Percentiles rank a stretch among this genome's conserved stretches.
Evolutionary conservation across 2,329 filamentous ascomycete species (phyloP).

Genomic region (Penicillium concentricum): DNA sequence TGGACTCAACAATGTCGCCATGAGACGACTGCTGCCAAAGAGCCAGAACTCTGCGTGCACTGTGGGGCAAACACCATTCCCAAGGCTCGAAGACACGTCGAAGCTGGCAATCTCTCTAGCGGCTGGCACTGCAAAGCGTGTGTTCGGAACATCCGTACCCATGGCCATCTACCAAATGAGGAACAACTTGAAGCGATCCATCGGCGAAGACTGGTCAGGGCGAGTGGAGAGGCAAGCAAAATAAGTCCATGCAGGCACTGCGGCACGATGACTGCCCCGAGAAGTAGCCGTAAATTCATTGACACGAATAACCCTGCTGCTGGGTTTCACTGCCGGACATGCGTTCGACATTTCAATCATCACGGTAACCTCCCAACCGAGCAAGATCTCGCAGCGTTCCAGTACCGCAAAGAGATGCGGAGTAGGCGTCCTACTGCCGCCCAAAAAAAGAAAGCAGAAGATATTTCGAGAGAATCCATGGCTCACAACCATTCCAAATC

Average conservation of each 20-base stretch:
- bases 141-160: neutral
- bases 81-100: conserved; percentile 2
- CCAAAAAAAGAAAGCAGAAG: neutral
- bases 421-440: neutral
- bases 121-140: conserved; percentile 10
- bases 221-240: neutral
- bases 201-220: neutral
- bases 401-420: neutral
- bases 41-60: neutral
- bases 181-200: conserved; percentile 1
- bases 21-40: neutral
- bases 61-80: neutral
- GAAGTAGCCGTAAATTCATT: conserved; percentile 1
- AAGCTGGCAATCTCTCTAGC: neutral
- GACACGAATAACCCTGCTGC: conserved; percentile 2
- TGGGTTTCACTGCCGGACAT: conserved; percentile 5
- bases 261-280: neutral
- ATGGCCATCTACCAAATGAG: conserved; percentile 1
- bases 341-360: neutral
- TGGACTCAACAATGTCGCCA: neutral
- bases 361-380: conserved; percentile 1
- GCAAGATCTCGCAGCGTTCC: neutral
- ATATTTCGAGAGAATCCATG: neutral
- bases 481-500: neutral
- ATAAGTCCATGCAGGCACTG: conserved; percentile 6